Conservation (phyloP, 2,329 filamentous ascomycete genomes). For the Calycina herbarum region DNA sequence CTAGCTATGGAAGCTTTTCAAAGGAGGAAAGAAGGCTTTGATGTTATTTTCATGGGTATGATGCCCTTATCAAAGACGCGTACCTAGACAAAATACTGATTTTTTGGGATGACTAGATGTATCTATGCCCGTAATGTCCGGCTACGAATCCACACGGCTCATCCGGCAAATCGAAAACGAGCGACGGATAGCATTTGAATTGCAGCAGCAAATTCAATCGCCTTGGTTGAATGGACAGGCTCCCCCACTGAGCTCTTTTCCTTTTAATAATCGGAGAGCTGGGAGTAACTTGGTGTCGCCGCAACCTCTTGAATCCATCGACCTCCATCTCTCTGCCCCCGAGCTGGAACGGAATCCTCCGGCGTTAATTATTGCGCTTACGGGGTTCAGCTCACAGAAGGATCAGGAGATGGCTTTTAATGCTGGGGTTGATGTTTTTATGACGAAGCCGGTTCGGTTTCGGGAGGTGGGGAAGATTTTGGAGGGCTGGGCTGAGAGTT, state of each 20-base stretch:
- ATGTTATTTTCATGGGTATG: slow-evolving; percentile 50
- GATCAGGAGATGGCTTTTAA: slow-evolving; percentile 50
- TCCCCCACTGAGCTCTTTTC: slow-evolving; percentile 13
- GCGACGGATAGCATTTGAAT: slow-evolving; percentile 25
- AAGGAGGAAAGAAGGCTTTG: slow-evolving; percentile 36
- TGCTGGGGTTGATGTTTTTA: slow-evolving; percentile 53
- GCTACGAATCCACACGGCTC: slow-evolving; percentile 46
- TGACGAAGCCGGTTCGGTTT: slow-evolving; percentile 50
- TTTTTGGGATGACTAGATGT: slow-evolving; percentile 42
- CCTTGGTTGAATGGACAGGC: slow-evolving; percentile 4
- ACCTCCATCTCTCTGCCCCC: slow-evolving; percentile 37
- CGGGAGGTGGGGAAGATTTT: slow-evolving; percentile 27
- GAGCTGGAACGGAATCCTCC: slow-evolving; percentile 18
- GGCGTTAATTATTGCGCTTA: slow-evolving; percentile 52
- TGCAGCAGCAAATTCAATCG: slow-evolving; percentile 21
- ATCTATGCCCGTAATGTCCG: slow-evolving; percentile 56
- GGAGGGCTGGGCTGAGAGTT: slow-evolving; percentile 23
- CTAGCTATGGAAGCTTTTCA: slow-evolving; percentile 47
- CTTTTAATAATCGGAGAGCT: slow-evolving; percentile 2
- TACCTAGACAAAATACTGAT: no score
- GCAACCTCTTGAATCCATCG: slow-evolving; percentile 4
- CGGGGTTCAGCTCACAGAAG: slow-evolving; percentile 49
- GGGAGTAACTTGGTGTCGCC: background rate
- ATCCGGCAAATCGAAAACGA: slow-evolving; percentile 48
- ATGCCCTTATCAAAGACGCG: background rate